Evolutionary conservation across 768 basidiomycete species (phyloP), one percentile per base, ranked within the genome.

Genomic region (Lactarius hatsudake): DNA sequence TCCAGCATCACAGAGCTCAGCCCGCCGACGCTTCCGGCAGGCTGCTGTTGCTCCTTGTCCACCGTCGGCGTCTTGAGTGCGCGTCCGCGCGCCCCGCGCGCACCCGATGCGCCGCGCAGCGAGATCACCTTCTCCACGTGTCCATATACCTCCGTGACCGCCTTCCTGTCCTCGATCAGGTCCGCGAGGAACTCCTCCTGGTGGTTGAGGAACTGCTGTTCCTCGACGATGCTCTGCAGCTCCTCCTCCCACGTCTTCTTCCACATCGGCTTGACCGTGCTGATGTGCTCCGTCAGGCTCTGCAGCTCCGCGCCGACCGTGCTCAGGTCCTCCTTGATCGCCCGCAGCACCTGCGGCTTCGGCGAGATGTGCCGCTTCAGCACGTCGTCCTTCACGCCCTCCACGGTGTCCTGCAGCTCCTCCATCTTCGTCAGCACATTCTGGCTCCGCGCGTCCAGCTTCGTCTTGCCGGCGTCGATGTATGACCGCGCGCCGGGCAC

Each of bases 171-270:
- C 74, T 95, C 95, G 69, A 91, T 79, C 30, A 99, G 81, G 74
- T 99, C 96, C 59, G 81, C 81, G 65, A 96, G 81, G 76, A 99
- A 86, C 76, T 95, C 94, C 75, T 96, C 93, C 76, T 98, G 96
- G 74, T 97, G 92, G 9, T 86, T 87, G 67, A 98, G 79, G 80
- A 97, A 91, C 72, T 95, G 92, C 75, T 99, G 96, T 76, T 99
- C 96, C 76, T 97, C 95, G 65, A 98, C 91, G 64, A 99, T 95
- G 71, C 94, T 93, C 81, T 94, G 91, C 75, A 99, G 76, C 79
- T 99, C 96, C 74, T 93, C 88, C 73, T 93, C 91, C 96, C 96
- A 99, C 23, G 95, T 98, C 83, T 96, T 94, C 82, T 96, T 93
- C 96, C 96, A 99, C 85, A 93, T 93, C 53, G 96, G 94, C 73